phyloP scores from a whole-genome alignment of 2,329 filamentous ascomycete genomes.

The Aspergillus alliaceus region DNA sequence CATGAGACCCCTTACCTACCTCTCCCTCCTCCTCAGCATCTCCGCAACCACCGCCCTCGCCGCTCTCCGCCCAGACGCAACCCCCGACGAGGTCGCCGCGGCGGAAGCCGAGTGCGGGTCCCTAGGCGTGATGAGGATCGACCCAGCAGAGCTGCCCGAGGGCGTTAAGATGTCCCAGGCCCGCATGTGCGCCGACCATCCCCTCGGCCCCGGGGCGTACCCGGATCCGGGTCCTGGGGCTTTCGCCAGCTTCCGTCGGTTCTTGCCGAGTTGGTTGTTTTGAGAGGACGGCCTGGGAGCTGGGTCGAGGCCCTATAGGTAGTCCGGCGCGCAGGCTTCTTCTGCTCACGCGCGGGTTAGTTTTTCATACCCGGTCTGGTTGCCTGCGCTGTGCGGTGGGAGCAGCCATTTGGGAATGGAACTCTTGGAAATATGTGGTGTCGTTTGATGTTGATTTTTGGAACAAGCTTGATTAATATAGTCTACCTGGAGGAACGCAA shows the following conservation, averaged over 20 bases:
- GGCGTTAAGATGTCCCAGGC: slow-evolving; percentile 13
- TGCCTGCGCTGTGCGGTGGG: slow-evolving; percentile 8
- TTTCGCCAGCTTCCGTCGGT: slow-evolving; percentile 16
- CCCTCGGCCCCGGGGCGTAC: slow-evolving; percentile 21
- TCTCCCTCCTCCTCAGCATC: slow-evolving; percentile 21
- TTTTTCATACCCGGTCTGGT: too few species aligned
- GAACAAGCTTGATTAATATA: background rate
- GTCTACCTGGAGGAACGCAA: background rate
- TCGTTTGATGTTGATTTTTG: background rate
- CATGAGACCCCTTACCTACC: slow-evolving; percentile 22
- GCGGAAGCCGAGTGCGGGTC: slow-evolving; percentile 17
- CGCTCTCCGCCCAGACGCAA: slow-evolving; percentile 19
- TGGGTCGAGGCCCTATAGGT: slow-evolving; percentile 2
- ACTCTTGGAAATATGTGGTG: slow-evolving; percentile 2
- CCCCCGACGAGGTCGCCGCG: slow-evolving; percentile 16
- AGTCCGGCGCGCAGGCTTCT: too few species aligned
- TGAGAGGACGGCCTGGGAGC: slow-evolving; percentile 10
- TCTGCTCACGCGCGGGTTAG: too few species aligned
- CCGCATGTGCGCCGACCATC: slow-evolving; percentile 20
- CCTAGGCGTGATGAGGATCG: slow-evolving; percentile 18
- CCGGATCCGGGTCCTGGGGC: slow-evolving; percentile 22
- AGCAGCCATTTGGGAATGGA: slow-evolving; percentile 12
- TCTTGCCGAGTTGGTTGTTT: slow-evolving; percentile 17
- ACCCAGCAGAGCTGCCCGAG: slow-evolving; percentile 18
- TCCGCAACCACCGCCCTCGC: slow-evolving; percentile 18